These are phyloP conservation scores for Fistulinella prunicolor DNA, from an alignment of 768 basidiomycete species.

Conservation along the genomic window DNA sequence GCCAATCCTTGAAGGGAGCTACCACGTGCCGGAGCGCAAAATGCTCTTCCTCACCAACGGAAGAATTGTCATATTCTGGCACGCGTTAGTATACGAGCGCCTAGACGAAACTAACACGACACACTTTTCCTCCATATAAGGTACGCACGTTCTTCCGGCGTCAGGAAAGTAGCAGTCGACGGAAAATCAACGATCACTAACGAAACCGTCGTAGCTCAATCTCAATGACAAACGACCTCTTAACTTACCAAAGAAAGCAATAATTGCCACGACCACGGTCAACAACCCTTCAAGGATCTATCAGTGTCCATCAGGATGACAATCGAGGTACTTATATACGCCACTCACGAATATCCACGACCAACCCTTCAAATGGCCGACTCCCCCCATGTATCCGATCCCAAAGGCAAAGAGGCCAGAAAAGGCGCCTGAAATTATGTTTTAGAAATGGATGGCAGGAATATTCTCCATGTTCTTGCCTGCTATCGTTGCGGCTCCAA, in stretches of 20 bases:
- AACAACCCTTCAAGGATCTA: slow-evolving; percentile 42
- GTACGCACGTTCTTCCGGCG: slow-evolving; percentile 15
- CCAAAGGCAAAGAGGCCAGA: slow-evolving; percentile 57
- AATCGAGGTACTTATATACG: too few species aligned
- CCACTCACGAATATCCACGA: slow-evolving; percentile 62
- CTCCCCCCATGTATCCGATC: slow-evolving; percentile 51
- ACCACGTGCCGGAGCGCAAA: slow-evolving; percentile 53
- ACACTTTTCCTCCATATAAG: slow-evolving; percentile 18
- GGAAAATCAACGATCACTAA: slow-evolving; percentile 56
- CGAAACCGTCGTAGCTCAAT: background rate
- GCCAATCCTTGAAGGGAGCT: slow-evolving; percentile 61
- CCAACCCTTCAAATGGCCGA: slow-evolving; percentile 50
- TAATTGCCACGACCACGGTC: slow-evolving; percentile 53
- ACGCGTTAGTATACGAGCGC: slow-evolving; percentile 54
- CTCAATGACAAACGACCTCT: background rate
- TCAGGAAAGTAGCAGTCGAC: slow-evolving; percentile 16
- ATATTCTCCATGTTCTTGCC: slow-evolving; percentile 26
- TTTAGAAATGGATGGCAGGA: background rate
- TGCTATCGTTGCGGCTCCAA: slow-evolving; percentile 60
- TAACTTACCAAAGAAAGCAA: slow-evolving; percentile 48
- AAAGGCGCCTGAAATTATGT: slow-evolving; percentile 41
- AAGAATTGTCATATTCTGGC: slow-evolving; percentile 34
- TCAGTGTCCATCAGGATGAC: background rate
- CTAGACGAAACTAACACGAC: background rate
- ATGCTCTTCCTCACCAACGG: slow-evolving; percentile 44